These are phyloP conservation scores for Rhodosporidiobolus sp. DNA, from an alignment of 768 basidiomycete species.

Conservation along the genomic window DNA sequence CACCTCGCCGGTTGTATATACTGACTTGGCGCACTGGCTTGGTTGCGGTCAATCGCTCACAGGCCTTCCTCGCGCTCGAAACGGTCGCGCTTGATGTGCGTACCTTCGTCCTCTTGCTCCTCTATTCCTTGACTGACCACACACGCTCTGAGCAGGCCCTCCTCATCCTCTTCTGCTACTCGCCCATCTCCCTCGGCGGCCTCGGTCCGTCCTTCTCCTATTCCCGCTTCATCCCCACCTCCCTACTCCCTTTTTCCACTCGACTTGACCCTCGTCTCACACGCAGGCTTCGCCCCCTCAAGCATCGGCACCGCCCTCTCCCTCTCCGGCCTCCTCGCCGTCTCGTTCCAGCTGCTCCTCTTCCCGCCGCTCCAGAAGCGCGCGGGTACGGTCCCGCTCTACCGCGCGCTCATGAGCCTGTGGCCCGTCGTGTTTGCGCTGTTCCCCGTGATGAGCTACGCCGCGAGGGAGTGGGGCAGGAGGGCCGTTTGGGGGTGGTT, in stretches of 20 bases:
- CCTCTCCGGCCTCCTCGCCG: constrained; percentile 29
- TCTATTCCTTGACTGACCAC: too few relatives aligned
- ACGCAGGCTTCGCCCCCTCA: constrained; percentile 28
- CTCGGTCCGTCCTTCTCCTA: constrained; percentile 15
- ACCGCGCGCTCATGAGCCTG: constrained; percentile 20
- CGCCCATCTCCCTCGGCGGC: constrained; percentile 37
- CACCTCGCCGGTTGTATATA: too few relatives aligned
- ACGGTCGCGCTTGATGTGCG: constrained; percentile 29
- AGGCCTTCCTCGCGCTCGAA: constrained; percentile 34
- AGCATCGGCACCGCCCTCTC: constrained; percentile 38
- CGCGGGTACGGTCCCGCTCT: constrained; percentile 36
- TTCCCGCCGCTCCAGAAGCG: constrained; percentile 39
- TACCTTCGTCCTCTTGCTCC: background rate
- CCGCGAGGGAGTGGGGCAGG: background rate
- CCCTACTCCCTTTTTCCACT: background rate
- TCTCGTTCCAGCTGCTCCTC: constrained; percentile 33
- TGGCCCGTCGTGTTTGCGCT: constrained; percentile 33
- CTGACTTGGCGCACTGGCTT: too few relatives aligned
- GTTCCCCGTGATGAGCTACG: constrained; percentile 35
- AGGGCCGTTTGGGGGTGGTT: constrained; percentile 22
- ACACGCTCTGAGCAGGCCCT: constrained; percentile 19
- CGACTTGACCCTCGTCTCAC: background rate
- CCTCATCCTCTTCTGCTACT: constrained; percentile 41
- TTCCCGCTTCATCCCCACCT: too few relatives aligned
- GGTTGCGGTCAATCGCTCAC: background rate